Conservation (phyloP, 805 yeast genomes). For the Candida ascalaphidarum region DNA sequence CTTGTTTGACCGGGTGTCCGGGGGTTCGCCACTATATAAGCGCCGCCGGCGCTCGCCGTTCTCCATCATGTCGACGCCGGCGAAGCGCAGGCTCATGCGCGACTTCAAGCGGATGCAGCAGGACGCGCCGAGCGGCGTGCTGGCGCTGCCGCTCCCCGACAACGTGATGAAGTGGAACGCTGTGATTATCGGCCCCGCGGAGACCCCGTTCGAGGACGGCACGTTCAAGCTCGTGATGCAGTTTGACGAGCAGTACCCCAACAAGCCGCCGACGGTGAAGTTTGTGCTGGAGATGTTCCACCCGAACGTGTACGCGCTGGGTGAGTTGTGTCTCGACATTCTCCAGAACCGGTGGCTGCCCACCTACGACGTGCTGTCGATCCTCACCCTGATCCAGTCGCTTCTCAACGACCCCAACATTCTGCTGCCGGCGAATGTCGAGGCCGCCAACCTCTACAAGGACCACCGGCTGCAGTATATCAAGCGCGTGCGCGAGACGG, state of each 20-base stretch:
- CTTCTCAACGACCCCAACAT: slow-evolving; percentile 94
- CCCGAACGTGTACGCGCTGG: slow-evolving; percentile 93
- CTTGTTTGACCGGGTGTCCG: slow-evolving; percentile 1
- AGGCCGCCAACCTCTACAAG: slow-evolving; percentile 90
- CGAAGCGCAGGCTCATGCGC: slow-evolving; percentile 98
- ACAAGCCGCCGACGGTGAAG: slow-evolving; percentile 90
- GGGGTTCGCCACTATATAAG: slow-evolving; percentile 1
- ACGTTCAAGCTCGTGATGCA: slow-evolving; percentile 80
- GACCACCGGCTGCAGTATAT: slow-evolving; percentile 92
- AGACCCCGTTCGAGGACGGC: slow-evolving; percentile 97
- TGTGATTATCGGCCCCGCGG: slow-evolving; percentile 94
- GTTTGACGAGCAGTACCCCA: slow-evolving; percentile 96
- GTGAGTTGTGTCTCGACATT: slow-evolving; percentile 93
- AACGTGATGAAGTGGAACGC: slow-evolving; percentile 99
- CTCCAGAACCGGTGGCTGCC: slow-evolving; percentile 98
- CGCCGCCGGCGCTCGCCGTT: not conserved
- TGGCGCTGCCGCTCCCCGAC: slow-evolving; percentile 95
- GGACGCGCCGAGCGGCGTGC: slow-evolving; percentile 97
- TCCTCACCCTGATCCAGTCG: slow-evolving; percentile 86
- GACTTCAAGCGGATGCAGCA: slow-evolving; percentile 97
- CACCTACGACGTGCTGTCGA: slow-evolving; percentile 94
- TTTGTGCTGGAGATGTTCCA: slow-evolving; percentile 94
- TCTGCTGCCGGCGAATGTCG: slow-evolving; percentile 94
- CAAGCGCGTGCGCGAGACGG: slow-evolving; percentile 88
- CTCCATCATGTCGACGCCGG: slow-evolving; percentile 82